Percentiles rank a stretch among this genome's conserved stretches.
Evolutionary conservation across 2,329 filamentous ascomycete genomes (phyloP).

Genomic region (Fusarium liriodendri): DNA sequence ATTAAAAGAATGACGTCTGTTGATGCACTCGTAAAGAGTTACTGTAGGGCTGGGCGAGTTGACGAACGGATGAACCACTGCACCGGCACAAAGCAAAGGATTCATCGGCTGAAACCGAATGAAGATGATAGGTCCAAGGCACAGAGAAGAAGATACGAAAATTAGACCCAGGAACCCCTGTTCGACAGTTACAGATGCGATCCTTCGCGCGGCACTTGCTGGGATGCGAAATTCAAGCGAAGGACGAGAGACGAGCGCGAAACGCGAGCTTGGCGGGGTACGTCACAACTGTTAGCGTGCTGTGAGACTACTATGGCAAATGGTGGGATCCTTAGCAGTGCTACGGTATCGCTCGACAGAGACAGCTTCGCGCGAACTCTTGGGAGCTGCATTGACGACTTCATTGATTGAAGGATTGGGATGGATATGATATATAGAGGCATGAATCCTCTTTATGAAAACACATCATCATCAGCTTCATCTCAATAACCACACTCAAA

Average conservation of each 20-base stretch:
- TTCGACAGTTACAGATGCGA: not conserved
- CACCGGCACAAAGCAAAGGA: not conserved
- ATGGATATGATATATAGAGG: constrained; percentile 20
- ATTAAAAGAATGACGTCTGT: not conserved
- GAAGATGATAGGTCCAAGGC: not conserved
- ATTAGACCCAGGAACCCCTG: not conserved
- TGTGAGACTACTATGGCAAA: rapidly evolving
- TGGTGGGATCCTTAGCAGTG: not conserved
- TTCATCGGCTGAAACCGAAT: not conserved
- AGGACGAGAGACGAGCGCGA: not conserved
- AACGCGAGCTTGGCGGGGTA: not conserved
- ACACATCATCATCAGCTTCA: not conserved
- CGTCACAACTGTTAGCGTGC: not conserved
- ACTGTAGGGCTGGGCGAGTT: not conserved
- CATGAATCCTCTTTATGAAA: not conserved
- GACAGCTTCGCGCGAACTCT: not conserved
- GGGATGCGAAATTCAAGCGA: not conserved
- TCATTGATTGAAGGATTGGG: not conserved
- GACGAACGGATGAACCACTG: not conserved
- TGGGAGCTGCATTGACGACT: not conserved
- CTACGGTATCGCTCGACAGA: not conserved
- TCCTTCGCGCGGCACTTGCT: not conserved
- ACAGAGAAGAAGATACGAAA: not conserved
- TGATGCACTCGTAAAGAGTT: not conserved
- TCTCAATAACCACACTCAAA: not conserved